Evolutionary conservation across 208 protist genomes (phyloP).

Genomic region (Entamoeba moshkovskii): DNA sequence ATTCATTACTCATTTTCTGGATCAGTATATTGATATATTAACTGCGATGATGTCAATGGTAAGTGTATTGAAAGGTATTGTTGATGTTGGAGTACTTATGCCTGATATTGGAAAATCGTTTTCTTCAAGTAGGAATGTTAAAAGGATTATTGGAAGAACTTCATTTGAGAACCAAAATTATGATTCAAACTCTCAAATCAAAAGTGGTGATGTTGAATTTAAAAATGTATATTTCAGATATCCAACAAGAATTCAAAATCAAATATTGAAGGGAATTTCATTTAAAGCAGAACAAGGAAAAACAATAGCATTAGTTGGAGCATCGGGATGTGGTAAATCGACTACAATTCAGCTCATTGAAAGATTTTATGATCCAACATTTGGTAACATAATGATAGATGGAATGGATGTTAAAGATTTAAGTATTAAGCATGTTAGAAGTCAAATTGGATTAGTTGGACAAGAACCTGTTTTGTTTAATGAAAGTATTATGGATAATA

Average conservation of each 20-base stretch:
- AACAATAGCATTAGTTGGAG: slow-evolving; percentile 69
- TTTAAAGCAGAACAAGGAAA: slow-evolving; percentile 36
- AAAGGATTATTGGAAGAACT: not conserved
- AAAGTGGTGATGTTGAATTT: not conserved
- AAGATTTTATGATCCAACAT: slow-evolving; percentile 72
- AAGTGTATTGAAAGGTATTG: not conserved
- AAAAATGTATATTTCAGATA: not conserved
- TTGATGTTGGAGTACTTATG: not conserved
- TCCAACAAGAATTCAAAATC: not conserved
- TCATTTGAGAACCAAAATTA: not conserved
- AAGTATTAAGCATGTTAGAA: not conserved
- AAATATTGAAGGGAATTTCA: not conserved
- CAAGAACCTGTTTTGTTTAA: not conserved
- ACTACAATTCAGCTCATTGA: slow-evolving; percentile 67
- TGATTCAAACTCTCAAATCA: not conserved
- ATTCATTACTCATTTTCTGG: not conserved
- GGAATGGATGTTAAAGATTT: not conserved
- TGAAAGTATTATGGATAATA: slow-evolving; percentile 51
- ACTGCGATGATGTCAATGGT: not conserved
- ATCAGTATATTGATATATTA: not conserved
- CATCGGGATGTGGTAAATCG: slow-evolving; percentile 71
- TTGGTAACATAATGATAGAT: not conserved
- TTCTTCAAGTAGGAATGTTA: not conserved
- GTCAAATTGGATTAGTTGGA: not conserved
- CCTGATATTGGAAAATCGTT: not conserved